Base-by-base conservation (phyloP, 345 rosid species). In the Aegle marmelos region DNA sequence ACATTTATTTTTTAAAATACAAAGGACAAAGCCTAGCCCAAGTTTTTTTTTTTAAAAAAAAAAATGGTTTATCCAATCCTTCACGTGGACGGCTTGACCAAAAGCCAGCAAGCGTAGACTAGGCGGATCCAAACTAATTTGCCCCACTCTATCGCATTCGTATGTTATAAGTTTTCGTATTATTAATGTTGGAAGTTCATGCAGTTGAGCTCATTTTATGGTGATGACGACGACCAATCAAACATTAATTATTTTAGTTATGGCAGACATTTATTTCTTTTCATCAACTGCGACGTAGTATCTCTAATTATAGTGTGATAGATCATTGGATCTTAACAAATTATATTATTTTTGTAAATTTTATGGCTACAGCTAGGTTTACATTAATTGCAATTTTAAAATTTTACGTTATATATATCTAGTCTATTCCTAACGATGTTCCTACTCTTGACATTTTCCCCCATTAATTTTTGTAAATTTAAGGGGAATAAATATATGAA, bases 151-250 rank as follows among this genome's bases (percentile, higher is more conserved):
- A 9, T 13, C 50, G 5, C 50, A 45, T 11, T 13, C 50, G 3
- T 45, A 13, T 13, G 1, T 22, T 1, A 17, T 1, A 53, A 73
- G 25, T 60, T 74, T 69, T 70, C n/a, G 24, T 0, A 22, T 22
- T 61, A 70, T 78, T 2, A 70, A 50, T 78, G 70, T 6, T 16
- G 2, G 14, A 14, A 24, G 16, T 45, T 53, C 9, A 24, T 24
- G 57, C 53, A 34, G 81, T 64, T 72, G 76, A 72, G 59, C 45
- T 63, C 28, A 33, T 33, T 78, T 70, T 45, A 76, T 34, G 25
- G 17, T 5, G 76, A 45, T 16, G 17, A 68, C 24, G 54, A 61
- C 24, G 54, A 61, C 70, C 48, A 31, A 17, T 62, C 61, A 75
- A 30, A 30, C 78, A 62, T 63, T 63, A 21, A 30, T 63, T 53